These are phyloP conservation scores for Verticillium isaacii DNA, from an alignment of 2,329 filamentous ascomycete genomes.

Conservation along the genomic window DNA sequence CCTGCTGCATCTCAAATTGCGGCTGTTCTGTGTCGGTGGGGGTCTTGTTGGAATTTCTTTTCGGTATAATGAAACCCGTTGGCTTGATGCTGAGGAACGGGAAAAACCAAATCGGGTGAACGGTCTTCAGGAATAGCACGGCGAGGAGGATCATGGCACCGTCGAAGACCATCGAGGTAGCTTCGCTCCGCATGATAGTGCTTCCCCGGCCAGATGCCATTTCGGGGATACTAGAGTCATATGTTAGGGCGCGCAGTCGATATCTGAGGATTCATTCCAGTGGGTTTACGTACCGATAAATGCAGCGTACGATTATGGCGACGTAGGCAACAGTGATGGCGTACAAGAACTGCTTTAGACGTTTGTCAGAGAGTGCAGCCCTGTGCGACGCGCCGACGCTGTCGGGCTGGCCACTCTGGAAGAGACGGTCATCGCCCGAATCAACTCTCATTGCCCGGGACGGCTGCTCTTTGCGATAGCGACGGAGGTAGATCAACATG, in stretches of 20 bases:
- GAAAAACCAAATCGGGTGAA: slow-evolving; percentile 8
- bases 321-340: slow-evolving; percentile 5
- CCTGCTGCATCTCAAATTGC: no score
- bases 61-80: not conserved
- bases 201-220: slow-evolving; percentile 9
- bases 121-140: not conserved
- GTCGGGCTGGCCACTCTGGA: no score
- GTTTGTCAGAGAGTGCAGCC: not conserved
- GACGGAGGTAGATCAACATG: slow-evolving; percentile 14
- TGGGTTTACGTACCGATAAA: slow-evolving; percentile 8
- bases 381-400: not conserved
- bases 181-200: slow-evolving; percentile 9
- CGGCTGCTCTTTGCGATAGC: not conserved
- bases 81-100: slow-evolving; percentile 5
- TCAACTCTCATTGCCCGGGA: no score
- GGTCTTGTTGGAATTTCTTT: no score
- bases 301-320: slow-evolving; percentile 11
- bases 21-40: no score
- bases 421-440: not conserved
- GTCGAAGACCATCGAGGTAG: slow-evolving; percentile 9
- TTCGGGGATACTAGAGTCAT: not conserved
- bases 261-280: no score
- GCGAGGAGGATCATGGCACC: slow-evolving; percentile 9
- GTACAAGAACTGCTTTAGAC: slow-evolving; percentile 2
- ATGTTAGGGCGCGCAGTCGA: not conserved